These are phyloP conservation scores for Cenchrus fungigraminus DNA, from an alignment of 176 grass and related monocot species.

Conservation along the genomic window DNA sequence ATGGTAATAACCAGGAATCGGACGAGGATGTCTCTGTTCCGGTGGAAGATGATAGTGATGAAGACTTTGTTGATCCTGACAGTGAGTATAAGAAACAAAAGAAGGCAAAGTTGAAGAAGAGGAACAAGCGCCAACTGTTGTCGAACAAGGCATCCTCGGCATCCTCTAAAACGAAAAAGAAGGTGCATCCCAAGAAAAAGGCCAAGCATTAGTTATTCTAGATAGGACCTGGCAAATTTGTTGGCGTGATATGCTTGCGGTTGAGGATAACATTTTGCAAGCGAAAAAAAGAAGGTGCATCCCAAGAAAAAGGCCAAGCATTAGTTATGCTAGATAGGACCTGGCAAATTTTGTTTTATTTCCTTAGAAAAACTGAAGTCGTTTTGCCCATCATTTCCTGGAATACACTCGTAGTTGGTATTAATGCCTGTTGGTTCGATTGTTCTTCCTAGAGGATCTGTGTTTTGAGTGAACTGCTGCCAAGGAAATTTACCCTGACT, in stretches of 20 bases:
- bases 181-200: slow-evolving; percentile 58
- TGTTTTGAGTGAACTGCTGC: background rate
- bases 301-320: slow-evolving; percentile 65
- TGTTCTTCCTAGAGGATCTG: background rate
- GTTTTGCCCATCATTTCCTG: slow-evolving; percentile 10
- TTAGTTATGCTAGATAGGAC: slow-evolving; percentile 23
- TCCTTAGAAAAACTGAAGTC: background rate
- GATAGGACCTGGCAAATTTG: background rate
- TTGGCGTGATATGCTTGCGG: background rate
- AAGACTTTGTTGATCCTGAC: slow-evolving; percentile 47
- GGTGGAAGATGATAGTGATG: slow-evolving; percentile 59
- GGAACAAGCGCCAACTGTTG: slow-evolving; percentile 37
- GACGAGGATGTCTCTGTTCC: slow-evolving; percentile 39
- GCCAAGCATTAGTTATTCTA: slow-evolving; percentile 46
- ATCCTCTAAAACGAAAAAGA: slow-evolving; percentile 52
- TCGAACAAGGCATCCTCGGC: background rate
- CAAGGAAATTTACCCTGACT: background rate
- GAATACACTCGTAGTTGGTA: no score
- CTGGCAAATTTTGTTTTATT: background rate
- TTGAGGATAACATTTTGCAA: background rate
- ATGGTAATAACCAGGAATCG: slow-evolving; percentile 4
- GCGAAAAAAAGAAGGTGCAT: slow-evolving; percentile 20
- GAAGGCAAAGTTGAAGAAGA: slow-evolving; percentile 47
- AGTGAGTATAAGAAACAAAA: slow-evolving; percentile 55
- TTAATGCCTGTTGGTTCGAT: background rate